phyloP scores from a whole-genome alignment of 2,329 filamentous ascomycete species.

The Exophiala dermatitidis region DNA sequence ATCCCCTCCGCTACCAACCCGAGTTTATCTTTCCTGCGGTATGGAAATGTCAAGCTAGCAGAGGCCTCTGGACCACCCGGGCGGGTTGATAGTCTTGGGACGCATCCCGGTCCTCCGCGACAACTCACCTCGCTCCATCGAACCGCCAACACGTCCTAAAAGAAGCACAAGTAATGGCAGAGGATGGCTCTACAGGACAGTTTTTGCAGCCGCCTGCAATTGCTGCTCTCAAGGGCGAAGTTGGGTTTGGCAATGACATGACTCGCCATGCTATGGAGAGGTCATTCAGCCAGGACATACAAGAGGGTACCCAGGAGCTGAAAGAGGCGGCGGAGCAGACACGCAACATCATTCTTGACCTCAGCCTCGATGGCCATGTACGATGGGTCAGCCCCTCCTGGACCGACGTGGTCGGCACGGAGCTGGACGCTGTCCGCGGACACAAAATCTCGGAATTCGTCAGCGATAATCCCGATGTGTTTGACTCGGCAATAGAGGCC shows the following conservation, averaged over 20 bases:
- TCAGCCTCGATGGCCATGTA: constrained; percentile 81
- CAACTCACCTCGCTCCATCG: not conserved
- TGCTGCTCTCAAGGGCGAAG: constrained; percentile 39
- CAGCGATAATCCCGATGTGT: constrained; percentile 70
- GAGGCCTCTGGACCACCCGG: constrained; percentile 17
- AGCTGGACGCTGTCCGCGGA: constrained; percentile 64
- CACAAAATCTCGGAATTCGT: constrained; percentile 73
- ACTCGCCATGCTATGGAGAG: constrained; percentile 44
- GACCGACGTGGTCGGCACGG: constrained; percentile 82
- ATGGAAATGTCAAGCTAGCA: constrained; percentile 23
- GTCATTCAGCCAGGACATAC: constrained; percentile 78
- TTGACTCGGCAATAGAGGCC: constrained; percentile 73
- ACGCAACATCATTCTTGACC: constrained; percentile 89
- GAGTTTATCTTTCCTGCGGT: not conserved
- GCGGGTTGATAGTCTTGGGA: constrained; percentile 20
- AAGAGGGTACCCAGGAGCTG: constrained; percentile 86
- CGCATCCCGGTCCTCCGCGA: constrained; percentile 8
- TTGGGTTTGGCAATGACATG: constrained; percentile 29
- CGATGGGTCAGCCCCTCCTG: constrained; percentile 97
- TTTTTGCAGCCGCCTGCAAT: constrained; percentile 41
- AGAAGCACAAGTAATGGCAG: constrained; percentile 33
- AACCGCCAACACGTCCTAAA: not conserved
- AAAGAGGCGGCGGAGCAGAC: constrained; percentile 95
- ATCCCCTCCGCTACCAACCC: constrained; percentile 1
- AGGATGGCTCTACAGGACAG: constrained; percentile 34